Evolutionary conservation across 2,329 filamentous ascomycete genomes (phyloP), one percentile per base, ranked within the genome.

Genomic region (Magnaporthales sp.): DNA sequence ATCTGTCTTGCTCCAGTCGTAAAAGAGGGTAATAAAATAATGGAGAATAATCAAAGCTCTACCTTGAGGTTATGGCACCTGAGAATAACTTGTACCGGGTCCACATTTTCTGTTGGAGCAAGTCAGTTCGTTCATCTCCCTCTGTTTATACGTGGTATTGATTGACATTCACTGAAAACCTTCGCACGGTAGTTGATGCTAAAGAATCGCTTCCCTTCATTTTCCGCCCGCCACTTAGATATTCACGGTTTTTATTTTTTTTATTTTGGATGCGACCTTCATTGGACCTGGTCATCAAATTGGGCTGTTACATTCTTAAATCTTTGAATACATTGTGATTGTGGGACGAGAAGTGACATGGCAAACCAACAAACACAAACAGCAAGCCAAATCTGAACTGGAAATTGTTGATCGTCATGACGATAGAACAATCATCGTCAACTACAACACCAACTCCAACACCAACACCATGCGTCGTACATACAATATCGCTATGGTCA

Each of bases 401-500:
- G 56, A 19, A 60, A 60, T 27, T 19, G 19, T 60, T 60, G 22
- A 27, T 60, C 56, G 56, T 29, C 56, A 60, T 60, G 56, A 60
- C 13, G 38, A 51, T 15, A 60, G 38, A 51, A 51, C 38, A 51
- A 7, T n/a, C 38, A 51, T 51, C 38, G 38, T 8, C 19, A 51
- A 3, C 38, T 51, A 7, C 38, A 51, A 51, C 4, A 31, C 30
- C 38, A n/a, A n/a, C n/a, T n/a, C 38, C 38, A 51, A 4, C 11
- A 29, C 26, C 56, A 60, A 26, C 22, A 63, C 27, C 29, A 66
- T 66, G 72, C 83, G 81, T 72, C 81, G 81, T 70, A 86, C 84
- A 32, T 89, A 89, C 77, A 89, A 87, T 74, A 89, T 89, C 79
- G 87, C 87, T 69, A 99, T 99, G 95, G 91, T 97, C 77, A 93